Percentiles rank a stretch among this genome's conserved stretches.
phyloP scores from a whole-genome alignment of 1,139 yeast species.

The Protomyces gravidus region DNA sequence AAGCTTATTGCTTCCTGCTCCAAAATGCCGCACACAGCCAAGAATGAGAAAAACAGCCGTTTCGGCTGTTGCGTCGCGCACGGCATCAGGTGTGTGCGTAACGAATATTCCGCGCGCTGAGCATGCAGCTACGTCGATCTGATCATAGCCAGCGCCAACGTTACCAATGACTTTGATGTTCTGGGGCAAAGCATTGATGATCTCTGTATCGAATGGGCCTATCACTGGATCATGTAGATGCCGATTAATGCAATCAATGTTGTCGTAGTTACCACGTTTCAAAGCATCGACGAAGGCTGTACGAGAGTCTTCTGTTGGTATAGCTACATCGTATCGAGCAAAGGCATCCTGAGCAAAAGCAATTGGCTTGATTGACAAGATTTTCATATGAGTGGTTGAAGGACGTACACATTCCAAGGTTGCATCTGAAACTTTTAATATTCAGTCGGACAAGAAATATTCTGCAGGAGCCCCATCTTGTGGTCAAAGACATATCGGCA shows the following conservation, averaged over 20 bases:
- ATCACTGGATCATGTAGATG: conserved; percentile 17
- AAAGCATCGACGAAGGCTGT: neutral
- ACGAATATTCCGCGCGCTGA: conserved; percentile 55
- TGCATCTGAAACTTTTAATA: too few relatives aligned
- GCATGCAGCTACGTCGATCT: conserved; percentile 53
- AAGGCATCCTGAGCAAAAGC: neutral
- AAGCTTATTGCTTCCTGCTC: neutral
- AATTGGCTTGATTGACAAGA: neutral
- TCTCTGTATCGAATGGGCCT: conserved; percentile 19
- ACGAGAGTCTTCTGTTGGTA: neutral
- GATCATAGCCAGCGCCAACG: conserved; percentile 48
- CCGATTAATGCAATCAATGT: conserved; percentile 4
- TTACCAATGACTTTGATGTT: conserved; percentile 12
- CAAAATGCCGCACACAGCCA: conserved; percentile 53
- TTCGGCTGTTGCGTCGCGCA: conserved; percentile 80
- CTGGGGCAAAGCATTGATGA: conserved; percentile 10
- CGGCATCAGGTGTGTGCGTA: conserved; percentile 67
- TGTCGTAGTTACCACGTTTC: conserved; percentile 2
- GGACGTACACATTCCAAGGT: neutral
- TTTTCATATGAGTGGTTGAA: neutral
- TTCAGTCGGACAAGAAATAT: too few relatives aligned
- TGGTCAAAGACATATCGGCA: too few relatives aligned
- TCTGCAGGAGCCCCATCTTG: too few relatives aligned
- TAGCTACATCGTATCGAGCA: neutral
- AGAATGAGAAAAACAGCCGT: conserved; percentile 64